phyloP scores from a whole-genome alignment of 2,329 filamentous ascomycete species.

The Whalleya microplaca region DNA sequence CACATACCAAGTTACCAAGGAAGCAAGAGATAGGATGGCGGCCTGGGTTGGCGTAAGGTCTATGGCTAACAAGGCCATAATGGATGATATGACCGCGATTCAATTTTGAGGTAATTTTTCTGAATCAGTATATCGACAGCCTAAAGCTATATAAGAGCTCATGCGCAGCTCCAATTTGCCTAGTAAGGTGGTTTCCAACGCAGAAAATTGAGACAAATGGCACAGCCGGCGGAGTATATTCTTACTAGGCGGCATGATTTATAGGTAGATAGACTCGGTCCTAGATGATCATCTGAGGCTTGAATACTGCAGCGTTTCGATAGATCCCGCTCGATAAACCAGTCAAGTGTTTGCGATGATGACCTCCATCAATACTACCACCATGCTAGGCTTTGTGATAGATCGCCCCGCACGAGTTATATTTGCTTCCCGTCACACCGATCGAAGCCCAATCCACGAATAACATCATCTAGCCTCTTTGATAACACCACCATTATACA shows the following conservation, averaged over 20 bases:
- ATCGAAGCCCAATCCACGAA: background rate
- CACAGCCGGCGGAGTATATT: background rate
- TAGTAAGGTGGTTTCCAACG: background rate
- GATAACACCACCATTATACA: background rate
- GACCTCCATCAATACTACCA: background rate
- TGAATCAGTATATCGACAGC: background rate
- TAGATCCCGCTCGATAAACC: background rate
- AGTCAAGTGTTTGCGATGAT: background rate
- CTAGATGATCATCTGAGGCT: background rate
- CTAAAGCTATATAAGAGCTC: background rate
- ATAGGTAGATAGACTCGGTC: too few relatives aligned
- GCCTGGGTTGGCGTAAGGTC: background rate
- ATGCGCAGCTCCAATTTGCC: background rate
- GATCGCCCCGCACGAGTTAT: background rate
- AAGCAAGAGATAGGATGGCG: background rate
- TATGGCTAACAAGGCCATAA: background rate
- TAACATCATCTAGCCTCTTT: background rate
- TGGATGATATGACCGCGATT: background rate
- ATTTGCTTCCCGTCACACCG: background rate
- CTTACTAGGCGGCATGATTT: background rate
- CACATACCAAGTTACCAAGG: constrained; percentile 2
- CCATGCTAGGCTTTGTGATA: too few relatives aligned
- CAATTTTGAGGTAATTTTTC: background rate
- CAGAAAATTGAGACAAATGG: background rate
- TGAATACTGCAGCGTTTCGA: background rate